Conservation (phyloP, 768 basidiomycete species). For the Daedaleopsis nitida region DNA sequence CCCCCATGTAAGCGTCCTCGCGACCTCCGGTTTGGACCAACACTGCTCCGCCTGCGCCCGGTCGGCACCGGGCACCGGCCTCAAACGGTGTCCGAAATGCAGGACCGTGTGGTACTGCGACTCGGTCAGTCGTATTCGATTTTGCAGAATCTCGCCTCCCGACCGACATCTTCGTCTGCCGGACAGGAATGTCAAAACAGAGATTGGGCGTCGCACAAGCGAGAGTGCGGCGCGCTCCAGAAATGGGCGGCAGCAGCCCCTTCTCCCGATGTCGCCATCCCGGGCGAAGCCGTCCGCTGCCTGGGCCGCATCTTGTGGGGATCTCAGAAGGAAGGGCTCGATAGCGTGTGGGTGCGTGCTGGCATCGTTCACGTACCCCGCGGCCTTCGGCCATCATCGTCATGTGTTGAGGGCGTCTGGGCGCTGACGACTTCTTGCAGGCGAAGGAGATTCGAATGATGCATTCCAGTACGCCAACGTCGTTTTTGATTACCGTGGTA, state of each 20-base stretch:
- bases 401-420: not conserved
- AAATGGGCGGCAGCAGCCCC: constrained; percentile 56
- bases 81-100: constrained; percentile 80
- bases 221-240: constrained; percentile 74
- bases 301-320: constrained; percentile 76
- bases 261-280: constrained; percentile 49
- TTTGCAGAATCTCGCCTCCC: not conserved
- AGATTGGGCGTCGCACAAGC: constrained; percentile 77
- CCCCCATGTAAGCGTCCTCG: constrained; percentile 67
- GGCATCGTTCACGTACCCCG: too few species aligned
- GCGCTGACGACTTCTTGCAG: constrained; percentile 37
- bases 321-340: constrained; percentile 53
- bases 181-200: constrained; percentile 64
- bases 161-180: not conserved
- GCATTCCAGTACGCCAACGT: constrained; percentile 54
- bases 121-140: constrained; percentile 43
- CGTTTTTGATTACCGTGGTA: not conserved
- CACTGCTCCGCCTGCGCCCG: constrained; percentile 74
- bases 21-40: constrained; percentile 56
- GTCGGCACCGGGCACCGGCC: constrained; percentile 34
- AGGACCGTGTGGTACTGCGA: constrained; percentile 75
- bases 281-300: constrained; percentile 79
- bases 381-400: not conserved
- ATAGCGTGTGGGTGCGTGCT: constrained; percentile 58
- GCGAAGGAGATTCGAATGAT: constrained; percentile 63